Evolutionary conservation across 768 basidiomycete genomes (phyloP), one percentile per base, ranked within the genome.

Genomic region (Steccherinum ochraceum): DNA sequence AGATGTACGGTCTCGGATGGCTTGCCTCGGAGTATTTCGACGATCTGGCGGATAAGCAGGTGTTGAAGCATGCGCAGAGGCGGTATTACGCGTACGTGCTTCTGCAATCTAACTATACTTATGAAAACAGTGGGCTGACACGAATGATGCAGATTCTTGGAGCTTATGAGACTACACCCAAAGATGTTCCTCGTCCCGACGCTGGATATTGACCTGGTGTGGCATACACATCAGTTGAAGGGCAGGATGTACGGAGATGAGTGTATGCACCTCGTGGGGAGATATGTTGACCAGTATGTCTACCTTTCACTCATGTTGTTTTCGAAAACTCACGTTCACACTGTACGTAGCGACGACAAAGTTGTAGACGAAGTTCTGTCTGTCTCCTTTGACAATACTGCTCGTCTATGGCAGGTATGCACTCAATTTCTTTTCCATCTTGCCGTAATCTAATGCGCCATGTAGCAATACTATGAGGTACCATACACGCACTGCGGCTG

Each of bases 141-240:
- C n/a, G n/a, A 19, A 16, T 18, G 35, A 50, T 16, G 25, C 19
- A 74, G 72, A 4, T 84, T 84, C 63, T 68, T 85, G 12, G 80
- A 83, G 52, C 60, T 84, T 26, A 72, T 80, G 64, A 61, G 73
- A 13, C 69, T 70, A 1, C 68, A 67, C 0, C 71, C 76, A 1
- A 57, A 56, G 10, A 58, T 68, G 0, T 73, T 78, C 60, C 69
- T 74, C 30, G 79, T 82, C 2, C 81, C 82, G 12, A 84, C 83
- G 1, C 61, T 87, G 19, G 84, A 87, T 53, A 84, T 88, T 30
- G 86, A 87, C 55, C 68, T 89, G n/a, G 78, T 75, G 3, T 87
- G 86, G 84, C 86, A 89, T 54, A 83, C 83, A 0, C 84, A 88
- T 52, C 84, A 86, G 56, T 70, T 87, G 3, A 68, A 74, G 59